Evolutionary conservation across 2,329 filamentous ascomycete species (phyloP).

Genomic region (Penicillium nordicum): DNA sequence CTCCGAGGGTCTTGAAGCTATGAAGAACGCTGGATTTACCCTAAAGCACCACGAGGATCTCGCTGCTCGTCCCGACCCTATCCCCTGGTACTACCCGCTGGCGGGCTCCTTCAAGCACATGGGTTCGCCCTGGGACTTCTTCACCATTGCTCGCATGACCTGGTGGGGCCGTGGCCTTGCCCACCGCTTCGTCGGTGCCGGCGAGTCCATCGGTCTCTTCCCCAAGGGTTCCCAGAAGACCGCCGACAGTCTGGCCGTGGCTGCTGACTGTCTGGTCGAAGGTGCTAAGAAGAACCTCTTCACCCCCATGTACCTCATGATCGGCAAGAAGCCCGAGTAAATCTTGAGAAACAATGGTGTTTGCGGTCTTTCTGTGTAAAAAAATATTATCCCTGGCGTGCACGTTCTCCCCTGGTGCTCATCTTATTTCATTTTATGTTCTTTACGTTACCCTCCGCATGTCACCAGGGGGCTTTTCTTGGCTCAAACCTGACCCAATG

Average conservation of each 20-base stretch:
- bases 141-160: constrained; percentile 86
- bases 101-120: constrained; percentile 82
- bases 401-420: constrained; percentile 15
- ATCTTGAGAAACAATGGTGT: not conserved
- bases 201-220: constrained; percentile 73
- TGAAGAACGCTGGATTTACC: constrained; percentile 83
- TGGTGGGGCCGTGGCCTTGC: constrained; percentile 71
- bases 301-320: constrained; percentile 98
- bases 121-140: constrained; percentile 71
- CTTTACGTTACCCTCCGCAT: constrained; percentile 8
- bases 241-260: constrained; percentile 79
- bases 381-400: constrained; percentile 11
- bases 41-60: constrained; percentile 82
- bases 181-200: constrained; percentile 70
- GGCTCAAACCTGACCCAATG: constrained; percentile 2
- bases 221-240: constrained; percentile 88
- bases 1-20: constrained; percentile 73
- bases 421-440: constrained; percentile 7
- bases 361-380: constrained; percentile 4
- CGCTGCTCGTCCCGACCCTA: constrained; percentile 67
- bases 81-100: constrained; percentile 93
- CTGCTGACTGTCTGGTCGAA: constrained; percentile 79
- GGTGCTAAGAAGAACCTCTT: constrained; percentile 89
- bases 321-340: constrained; percentile 74
- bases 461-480: constrained; percentile 4